These are phyloP conservation scores for Conticribra guillardii DNA, from an alignment of 108 stramenopile genomes.

Conservation along the genomic window DNA sequence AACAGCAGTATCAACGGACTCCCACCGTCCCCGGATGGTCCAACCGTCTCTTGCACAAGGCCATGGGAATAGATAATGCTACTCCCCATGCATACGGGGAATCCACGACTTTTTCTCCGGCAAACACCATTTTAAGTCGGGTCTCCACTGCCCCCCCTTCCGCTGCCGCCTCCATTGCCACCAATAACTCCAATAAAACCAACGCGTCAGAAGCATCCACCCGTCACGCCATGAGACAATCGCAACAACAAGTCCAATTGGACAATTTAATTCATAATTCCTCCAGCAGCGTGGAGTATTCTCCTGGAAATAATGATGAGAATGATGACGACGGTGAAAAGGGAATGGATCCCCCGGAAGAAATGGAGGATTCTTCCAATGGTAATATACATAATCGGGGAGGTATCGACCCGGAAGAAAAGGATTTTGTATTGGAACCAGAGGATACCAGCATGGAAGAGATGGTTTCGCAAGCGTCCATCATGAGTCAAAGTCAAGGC, in stretches of 20 bases:
- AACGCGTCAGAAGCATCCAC: conserved; percentile 10
- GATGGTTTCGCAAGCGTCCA: conserved; percentile 2
- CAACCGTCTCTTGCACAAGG: conserved; percentile 29
- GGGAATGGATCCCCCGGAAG: conserved; percentile 44
- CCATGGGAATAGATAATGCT: conserved; percentile 35
- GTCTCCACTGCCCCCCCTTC: conserved; percentile 34
- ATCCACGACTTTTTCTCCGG: background rate
- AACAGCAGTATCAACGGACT: conserved; percentile 2
- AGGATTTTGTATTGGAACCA: conserved; percentile 4
- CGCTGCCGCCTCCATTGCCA: background rate
- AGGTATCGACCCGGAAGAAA: conserved; percentile 41
- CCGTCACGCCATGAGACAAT: conserved; percentile 5
- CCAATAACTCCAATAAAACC: too few relatives aligned
- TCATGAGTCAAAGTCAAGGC: background rate
- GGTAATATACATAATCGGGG: background rate
- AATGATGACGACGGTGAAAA: background rate
- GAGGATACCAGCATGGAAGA: conserved; percentile 20
- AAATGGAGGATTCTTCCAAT: conserved; percentile 3
- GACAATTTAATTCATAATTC: background rate
- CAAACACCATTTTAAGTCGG: conserved; percentile 22
- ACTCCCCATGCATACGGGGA: background rate
- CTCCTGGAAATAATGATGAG: too few relatives aligned
- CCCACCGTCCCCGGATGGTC: conserved; percentile 26
- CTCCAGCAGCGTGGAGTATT: too few relatives aligned
- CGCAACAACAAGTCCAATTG: conserved; percentile 8